These are phyloP conservation scores for Lachancea nothofagi DNA, from an alignment of 805 yeast genomes.

Conservation along the genomic window DNA sequence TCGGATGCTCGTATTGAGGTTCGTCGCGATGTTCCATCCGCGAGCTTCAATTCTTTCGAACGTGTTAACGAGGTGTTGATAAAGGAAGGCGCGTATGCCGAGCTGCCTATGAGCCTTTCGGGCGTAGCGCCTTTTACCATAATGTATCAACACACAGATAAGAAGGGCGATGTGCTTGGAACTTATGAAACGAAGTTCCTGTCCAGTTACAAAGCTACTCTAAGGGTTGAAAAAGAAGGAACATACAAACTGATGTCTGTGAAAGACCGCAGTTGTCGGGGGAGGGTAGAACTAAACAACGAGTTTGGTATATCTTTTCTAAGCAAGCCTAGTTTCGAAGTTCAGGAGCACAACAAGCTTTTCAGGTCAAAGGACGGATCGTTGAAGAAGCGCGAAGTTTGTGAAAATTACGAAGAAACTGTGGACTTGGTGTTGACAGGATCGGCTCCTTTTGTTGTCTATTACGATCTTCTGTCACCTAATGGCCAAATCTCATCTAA, in stretches of 20 bases:
- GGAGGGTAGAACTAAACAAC: slow-evolving; percentile 36
- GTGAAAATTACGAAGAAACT: slow-evolving; percentile 45
- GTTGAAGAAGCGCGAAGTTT: slow-evolving; percentile 37
- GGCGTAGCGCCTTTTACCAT: slow-evolving; percentile 54
- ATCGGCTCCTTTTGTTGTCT: slow-evolving; percentile 60
- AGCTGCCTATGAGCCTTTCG: slow-evolving; percentile 52
- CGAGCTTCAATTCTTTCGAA: slow-evolving; percentile 38
- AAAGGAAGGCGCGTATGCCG: slow-evolving; percentile 55
- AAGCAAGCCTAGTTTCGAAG: slow-evolving; percentile 40
- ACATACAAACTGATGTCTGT: slow-evolving; percentile 41
- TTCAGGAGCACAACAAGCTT: slow-evolving; percentile 33
- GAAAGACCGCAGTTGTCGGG: slow-evolving; percentile 49
- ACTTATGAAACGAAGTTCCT: slow-evolving; percentile 20
- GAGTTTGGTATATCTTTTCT: slow-evolving; percentile 40
- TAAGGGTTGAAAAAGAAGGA: slow-evolving; percentile 43
- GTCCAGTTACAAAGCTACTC: slow-evolving; percentile 29
- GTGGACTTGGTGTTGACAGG: slow-evolving; percentile 52
- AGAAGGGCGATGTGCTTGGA: slow-evolving; percentile 26
- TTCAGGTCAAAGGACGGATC: slow-evolving; percentile 19
- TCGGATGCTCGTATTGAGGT: slow-evolving; percentile 64
- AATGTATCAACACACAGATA: slow-evolving; percentile 32
- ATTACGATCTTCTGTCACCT: slow-evolving; percentile 58
- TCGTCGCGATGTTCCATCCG: slow-evolving; percentile 62
- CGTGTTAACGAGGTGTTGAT: slow-evolving; percentile 39
- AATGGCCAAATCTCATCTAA: slow-evolving; percentile 40